These are phyloP conservation scores for Zygosaccharomyces sapae DNA, from an alignment of 1,139 yeast species.

Conservation along the genomic window DNA sequence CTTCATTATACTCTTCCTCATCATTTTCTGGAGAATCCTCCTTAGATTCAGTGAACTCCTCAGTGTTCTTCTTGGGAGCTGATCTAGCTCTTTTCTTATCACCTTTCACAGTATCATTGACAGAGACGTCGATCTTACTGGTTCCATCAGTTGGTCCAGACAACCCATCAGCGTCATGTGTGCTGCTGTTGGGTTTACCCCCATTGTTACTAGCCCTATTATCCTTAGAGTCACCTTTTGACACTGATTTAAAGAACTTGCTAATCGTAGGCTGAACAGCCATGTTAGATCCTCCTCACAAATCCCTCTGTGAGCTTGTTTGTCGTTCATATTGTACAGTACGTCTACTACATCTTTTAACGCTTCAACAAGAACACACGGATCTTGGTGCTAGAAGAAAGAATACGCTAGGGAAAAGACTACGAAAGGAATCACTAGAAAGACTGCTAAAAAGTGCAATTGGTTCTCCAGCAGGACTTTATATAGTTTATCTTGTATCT, in stretches of 20 bases:
- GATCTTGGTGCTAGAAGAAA: background rate
- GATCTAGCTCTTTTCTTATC: background rate
- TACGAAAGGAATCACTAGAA: background rate
- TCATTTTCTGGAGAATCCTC: constrained; percentile 4
- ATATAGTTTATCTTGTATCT: no score
- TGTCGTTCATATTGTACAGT: background rate
- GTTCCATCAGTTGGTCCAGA: background rate
- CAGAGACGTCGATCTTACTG: background rate
- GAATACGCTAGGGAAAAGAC: background rate
- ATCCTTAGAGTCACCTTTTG: background rate
- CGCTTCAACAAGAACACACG: background rate
- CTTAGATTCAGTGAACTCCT: background rate
- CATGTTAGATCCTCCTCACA: constrained; percentile 13
- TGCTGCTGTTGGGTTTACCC: background rate
- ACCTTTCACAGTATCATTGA: background rate
- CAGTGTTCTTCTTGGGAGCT: background rate
- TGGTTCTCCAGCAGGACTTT: no score
- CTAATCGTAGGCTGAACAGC: constrained; percentile 31
- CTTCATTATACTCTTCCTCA: constrained; percentile 5
- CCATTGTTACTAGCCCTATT: background rate
- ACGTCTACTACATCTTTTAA: background rate
- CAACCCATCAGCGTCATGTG: background rate
- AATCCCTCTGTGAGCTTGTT: background rate
- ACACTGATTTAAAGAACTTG: constrained; percentile 27
- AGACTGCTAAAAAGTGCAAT: background rate